Evolutionary conservation across 805 yeast species (phyloP).

Genomic region (Limtongozyma cylindracea): DNA sequence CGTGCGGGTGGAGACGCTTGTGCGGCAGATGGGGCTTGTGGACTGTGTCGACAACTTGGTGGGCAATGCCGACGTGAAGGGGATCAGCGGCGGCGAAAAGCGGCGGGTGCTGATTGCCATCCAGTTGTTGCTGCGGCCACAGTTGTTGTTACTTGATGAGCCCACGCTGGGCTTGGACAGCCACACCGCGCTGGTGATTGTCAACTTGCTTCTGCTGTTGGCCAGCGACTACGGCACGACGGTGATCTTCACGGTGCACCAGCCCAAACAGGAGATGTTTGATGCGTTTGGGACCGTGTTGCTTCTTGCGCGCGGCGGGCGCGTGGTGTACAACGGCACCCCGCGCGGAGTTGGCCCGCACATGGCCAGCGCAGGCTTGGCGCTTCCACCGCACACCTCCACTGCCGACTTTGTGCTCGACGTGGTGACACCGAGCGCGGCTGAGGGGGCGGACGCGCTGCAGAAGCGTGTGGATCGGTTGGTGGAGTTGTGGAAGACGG

Average conservation of each 20-base stretch:
- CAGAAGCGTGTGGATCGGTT: slow-evolving; percentile 5
- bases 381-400: slow-evolving; percentile 34
- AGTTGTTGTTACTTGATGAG: slow-evolving; percentile 53
- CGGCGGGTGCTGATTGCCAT: slow-evolving; percentile 65
- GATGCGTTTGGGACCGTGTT: slow-evolving; percentile 44
- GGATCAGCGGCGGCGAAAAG: slow-evolving; percentile 31
- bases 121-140: slow-evolving; percentile 50
- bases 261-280: slow-evolving; percentile 50
- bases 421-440: slow-evolving; percentile 21
- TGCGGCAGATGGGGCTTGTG: slow-evolving; percentile 37
- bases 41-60: slow-evolving; percentile 53
- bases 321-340: slow-evolving; percentile 39
- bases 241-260: slow-evolving; percentile 55
- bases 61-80: slow-evolving; percentile 12
- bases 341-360: too few relatives aligned
- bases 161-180: slow-evolving; percentile 82
- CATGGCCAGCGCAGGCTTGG: slow-evolving; percentile 11
- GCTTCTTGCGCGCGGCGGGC: slow-evolving; percentile 49
- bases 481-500: slow-evolving; percentile 7
- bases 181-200: slow-evolving; percentile 45
- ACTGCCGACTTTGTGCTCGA: slow-evolving; percentile 60
- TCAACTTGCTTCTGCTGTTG: slow-evolving; percentile 29
- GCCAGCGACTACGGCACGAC: slow-evolving; percentile 37
- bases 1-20: slow-evolving; percentile 24
- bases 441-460: slow-evolving; percentile 5